Base-by-base conservation (phyloP, 169 alveolate genomes). In the Cryptosporidium tyzzeri region DNA sequence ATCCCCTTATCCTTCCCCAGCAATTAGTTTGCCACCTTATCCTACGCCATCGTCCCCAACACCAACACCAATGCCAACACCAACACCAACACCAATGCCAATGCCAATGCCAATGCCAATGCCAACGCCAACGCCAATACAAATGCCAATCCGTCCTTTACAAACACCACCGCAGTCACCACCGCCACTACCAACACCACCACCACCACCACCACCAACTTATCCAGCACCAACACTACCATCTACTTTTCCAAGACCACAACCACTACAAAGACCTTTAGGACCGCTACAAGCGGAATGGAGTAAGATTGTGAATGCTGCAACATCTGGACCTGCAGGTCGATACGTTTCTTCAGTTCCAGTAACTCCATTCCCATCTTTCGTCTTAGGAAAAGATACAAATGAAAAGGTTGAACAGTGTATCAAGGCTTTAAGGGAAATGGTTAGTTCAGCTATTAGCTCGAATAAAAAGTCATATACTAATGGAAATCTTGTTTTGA, bases 321-420 rank as follows among this genome's bases (percentile, higher is more conserved):
- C 86, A 21, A 21, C 3, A 1, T 1, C 0, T 0, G 86, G 71
- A 33, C 14, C 86, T 33, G 86, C 33, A 37, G 8, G 62, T 21
- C 55, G 21, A 21, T 73, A 55, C 23, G 18, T 73, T 35, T 73
- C 86, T 33, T 12, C 59, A 10, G 4, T 73, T 3, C 86, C 86
- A 12, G n/a, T 16, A 59, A 33, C 53, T 53, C 86, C 86, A 3
- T 39, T 37, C 68, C 86, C 86, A 33, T 33, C 39, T 31, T 73
- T 33, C 51, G 55, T 4, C n/a, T 21, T 73, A 23, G 86, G 86
- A 16, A 73, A 26, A 33, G 70, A 73, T 31, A 1, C 0, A 4
- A 23, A 55, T n/a, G 86, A 73, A 55, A 73, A 73, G 23, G 10
- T 53, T 9, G 86, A 53, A 61, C 44, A 55, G 33, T 73, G 86